These are phyloP conservation scores for Xylaria palmicola DNA, from an alignment of 495 filamentous ascomycete genomes.

Conservation along the genomic window DNA sequence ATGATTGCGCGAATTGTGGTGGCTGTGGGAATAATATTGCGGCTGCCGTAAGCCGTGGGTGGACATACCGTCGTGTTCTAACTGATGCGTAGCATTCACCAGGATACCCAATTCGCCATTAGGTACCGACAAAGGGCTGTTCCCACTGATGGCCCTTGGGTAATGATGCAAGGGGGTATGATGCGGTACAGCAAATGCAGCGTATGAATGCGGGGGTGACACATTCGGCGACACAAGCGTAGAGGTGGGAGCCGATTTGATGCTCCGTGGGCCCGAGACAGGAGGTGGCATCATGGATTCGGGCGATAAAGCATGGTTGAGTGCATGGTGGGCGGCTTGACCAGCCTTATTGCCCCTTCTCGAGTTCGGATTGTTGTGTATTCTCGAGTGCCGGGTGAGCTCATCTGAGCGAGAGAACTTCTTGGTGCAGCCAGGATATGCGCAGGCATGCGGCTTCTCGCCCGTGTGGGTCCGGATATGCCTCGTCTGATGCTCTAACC, in stretches of 20 bases:
- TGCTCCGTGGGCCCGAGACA: conserved; percentile 61
- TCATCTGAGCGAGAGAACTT: conserved; percentile 97
- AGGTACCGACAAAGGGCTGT: conserved; percentile 22
- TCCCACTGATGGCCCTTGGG: conserved; percentile 50
- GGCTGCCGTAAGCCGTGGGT: conserved; percentile 40
- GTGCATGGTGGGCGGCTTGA: conserved; percentile 41
- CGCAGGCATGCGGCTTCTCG: conserved; percentile 96
- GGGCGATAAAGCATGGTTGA: conserved; percentile 43
- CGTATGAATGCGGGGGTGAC: conserved; percentile 89
- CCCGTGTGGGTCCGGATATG: conserved; percentile 98
- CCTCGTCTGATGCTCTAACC: conserved; percentile 94
- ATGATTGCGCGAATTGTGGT: conserved; percentile 54
- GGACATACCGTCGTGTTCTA: conserved; percentile 73
- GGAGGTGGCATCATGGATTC: conserved; percentile 72
- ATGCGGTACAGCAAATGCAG: conserved; percentile 66
- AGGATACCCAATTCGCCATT: conserved; percentile 81
- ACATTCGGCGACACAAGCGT: conserved; percentile 90
- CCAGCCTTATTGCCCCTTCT: conserved; percentile 84
- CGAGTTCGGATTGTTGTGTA: conserved; percentile 98
- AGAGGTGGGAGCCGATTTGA: conserved; percentile 84
- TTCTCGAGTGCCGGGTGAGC: conserved; percentile 92
- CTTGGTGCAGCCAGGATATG: conserved; percentile 93
- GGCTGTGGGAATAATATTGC: conserved; percentile 58
- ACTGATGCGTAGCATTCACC: conserved; percentile 82
- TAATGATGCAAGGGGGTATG: conserved; percentile 63